Base-by-base conservation (phyloP, 2,329 filamentous ascomycete genomes). In the Exophiala viscosa region DNA sequence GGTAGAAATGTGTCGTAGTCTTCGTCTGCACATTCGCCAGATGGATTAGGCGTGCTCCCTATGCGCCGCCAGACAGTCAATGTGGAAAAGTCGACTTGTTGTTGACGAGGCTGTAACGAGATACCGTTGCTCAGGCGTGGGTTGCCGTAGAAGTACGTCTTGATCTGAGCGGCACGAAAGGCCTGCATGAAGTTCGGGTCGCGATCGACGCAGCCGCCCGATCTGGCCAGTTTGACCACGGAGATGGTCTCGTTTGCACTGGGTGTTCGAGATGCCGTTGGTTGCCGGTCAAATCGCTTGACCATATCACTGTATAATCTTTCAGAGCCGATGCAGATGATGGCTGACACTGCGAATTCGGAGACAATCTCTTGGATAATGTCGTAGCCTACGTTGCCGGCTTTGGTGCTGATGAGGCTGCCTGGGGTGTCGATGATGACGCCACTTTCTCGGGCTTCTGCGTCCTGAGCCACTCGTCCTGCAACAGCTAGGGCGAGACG, bases 141-240 rank as follows among this genome's bases (percentile, higher is more conserved):
- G 58, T 88, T 86, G 8, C 93, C 93, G 67, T 96, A 99, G 74
- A 99, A 99, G 70, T 99, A 99, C 62, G 91, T 86, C 60, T 87
- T 86, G 47, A 96, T 90, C 45, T 87, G 81, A 0, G 86, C 82
- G 64, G 95, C 88, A 40, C 87, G 81, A 4, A 82, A 73, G 13
- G 83, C 78, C 63, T 88, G 87, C 77, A 91, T 83, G 68, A 89
- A 95, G 0, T 73, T 67, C 34, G 85, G 81, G 58, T 90, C 86
- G 43, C 89, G 81, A 64, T 88, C 83, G 1, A 88, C 88, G 34
- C 88, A 90, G 18, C 93, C 93, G 33, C 89, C 88, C 0, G 90
- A 95, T 66, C 90, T 90, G 57, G 90, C 84, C 10, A 99, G 77
- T 52, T 85, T 84, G 44, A 97, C 76, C 2, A 97, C 81, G 3